Conservation (phyloP, 768 basidiomycete genomes). For the Lactarius quietus region DNA sequence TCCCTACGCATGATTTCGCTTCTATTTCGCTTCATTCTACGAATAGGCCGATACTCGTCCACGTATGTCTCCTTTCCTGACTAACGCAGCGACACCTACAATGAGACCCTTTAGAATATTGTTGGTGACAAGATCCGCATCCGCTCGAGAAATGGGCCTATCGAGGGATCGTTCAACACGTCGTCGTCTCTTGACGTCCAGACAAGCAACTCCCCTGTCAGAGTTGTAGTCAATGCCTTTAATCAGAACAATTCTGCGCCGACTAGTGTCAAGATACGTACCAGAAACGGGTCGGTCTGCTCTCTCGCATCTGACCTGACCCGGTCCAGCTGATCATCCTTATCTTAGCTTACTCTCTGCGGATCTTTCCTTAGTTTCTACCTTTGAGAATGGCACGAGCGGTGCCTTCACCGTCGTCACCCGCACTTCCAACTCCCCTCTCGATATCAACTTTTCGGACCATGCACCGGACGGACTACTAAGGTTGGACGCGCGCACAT, state of each 20-base stretch:
- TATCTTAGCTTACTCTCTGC: neutral
- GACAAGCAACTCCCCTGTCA: slow-evolving; percentile 14
- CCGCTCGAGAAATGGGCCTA: slow-evolving; percentile 8
- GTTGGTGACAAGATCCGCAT: slow-evolving; percentile 7
- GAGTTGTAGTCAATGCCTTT: slow-evolving; percentile 15
- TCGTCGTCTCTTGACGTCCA: slow-evolving; percentile 3
- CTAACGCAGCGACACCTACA: neutral
- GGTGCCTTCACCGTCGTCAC: slow-evolving; percentile 8
- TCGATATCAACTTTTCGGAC: slow-evolving; percentile 2
- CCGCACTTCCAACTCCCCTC: slow-evolving; percentile 16
- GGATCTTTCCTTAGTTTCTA: slow-evolving; percentile 1
- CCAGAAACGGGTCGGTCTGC: slow-evolving; percentile 17
- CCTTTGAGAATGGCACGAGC: neutral
- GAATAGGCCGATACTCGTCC: neutral
- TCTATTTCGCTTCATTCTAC: slow-evolving; percentile 1
- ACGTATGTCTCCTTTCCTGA: slow-evolving; percentile 1
- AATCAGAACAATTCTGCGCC: neutral
- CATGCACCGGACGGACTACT: slow-evolving; percentile 8
- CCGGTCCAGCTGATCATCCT: neutral
- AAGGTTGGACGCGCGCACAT: slow-evolving; percentile 4
- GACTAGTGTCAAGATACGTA: slow-evolving; percentile 7
- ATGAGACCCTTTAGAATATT: neutral
- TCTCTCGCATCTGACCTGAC: neutral
- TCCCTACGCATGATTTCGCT: slow-evolving; percentile 16
- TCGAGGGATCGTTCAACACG: slow-evolving; percentile 17